Conservation (phyloP, 495 filamentous ascomycete genomes). For the Trichoderma reesei region DNA sequence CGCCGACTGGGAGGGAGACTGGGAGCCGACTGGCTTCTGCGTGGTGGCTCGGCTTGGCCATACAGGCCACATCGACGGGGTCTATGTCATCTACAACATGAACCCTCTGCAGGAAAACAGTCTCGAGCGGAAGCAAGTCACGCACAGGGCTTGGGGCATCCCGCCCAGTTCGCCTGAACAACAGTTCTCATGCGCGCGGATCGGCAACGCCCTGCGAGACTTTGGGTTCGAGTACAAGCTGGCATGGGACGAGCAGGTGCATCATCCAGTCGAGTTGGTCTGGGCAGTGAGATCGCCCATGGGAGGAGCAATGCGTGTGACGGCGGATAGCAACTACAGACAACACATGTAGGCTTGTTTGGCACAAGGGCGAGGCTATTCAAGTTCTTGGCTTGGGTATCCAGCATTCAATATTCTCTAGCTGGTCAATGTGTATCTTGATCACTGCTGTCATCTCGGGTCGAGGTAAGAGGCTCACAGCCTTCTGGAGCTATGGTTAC, state of each 20-base stretch:
- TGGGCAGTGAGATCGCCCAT: neutral
- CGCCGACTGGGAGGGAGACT: neutral
- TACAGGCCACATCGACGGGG: neutral
- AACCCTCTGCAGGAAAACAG: neutral
- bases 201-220: neutral
- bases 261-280: neutral
- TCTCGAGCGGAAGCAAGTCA: neutral
- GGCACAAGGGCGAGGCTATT: neutral
- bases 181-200: neutral
- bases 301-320: neutral
- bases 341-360: neutral
- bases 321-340: neutral
- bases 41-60: neutral
- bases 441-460: too few relatives aligned
- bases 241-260: neutral
- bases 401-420: too few relatives aligned
- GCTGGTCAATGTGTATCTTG: too few relatives aligned
- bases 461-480: too few relatives aligned
- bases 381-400: too few relatives aligned
- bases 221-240: neutral
- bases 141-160: neutral
- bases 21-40: neutral
- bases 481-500: too few relatives aligned
- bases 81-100: conserved; percentile 4
- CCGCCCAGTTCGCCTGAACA: neutral